Base-by-base conservation (phyloP, 495 filamentous ascomycete genomes). In the Aspergillus incahuasiensis region DNA sequence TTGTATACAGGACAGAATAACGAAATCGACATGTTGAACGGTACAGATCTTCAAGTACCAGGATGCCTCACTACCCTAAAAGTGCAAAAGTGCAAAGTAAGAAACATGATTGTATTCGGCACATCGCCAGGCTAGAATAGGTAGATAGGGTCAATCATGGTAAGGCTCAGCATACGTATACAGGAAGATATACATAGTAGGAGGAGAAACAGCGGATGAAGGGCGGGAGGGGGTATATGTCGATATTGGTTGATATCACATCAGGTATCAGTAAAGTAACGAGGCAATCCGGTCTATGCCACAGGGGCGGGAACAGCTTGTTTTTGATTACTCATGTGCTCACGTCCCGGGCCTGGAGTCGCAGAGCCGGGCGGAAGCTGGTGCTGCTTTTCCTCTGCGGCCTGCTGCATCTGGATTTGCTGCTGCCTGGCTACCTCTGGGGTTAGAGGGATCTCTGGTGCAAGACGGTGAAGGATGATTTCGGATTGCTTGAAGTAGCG, bases 401-500 rank as follows among this genome's bases (percentile, higher is more conserved):
- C 60, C 40, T 71, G 68, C 60, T 76, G 72, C 43, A 75, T 67
- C 51, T 78, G 75, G 44, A 76, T 74, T 52, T 67, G 63, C 55
- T 76, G 75, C 59, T 78, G 75, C 44, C 71, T 70, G 19, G 75
- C 75, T 46, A 78, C 70, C 53, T 76, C 71, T 9, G 75, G 70
- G 3, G 70, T 78, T 25, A 67, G 58, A 52, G 75, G 72, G 58
- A 76, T 75, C 56, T 82, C 92, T 28, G 94, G 94, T 20, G 91
- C 85, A 80, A 97, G 94, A 52, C 95, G 87, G 77, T 88, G 97
- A 44, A 99, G 88, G 53, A 96, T 90, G 67, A 99, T 99, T 74
- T 99, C 94, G 49, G 91, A 96, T 73, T 99, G 94, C 68, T 99
- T 99, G 79, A 99, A 99, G 75, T 99, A 99, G 57, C 94, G 85